Conservation (phyloP, 2,329 filamentous ascomycete species). For the Penicillium decumbens region DNA sequence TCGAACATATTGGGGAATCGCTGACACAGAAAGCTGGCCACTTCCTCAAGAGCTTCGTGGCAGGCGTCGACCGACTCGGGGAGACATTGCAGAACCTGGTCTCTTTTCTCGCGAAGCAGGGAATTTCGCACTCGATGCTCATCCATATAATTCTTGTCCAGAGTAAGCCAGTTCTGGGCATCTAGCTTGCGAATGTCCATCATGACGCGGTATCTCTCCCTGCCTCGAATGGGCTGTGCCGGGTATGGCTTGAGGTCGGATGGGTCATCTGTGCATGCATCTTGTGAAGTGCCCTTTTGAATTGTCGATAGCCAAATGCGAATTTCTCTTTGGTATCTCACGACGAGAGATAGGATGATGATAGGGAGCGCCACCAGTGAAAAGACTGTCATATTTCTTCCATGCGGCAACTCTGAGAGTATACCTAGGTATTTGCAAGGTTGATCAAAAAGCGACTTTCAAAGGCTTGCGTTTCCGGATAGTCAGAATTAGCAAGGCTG, state of each 20-base stretch:
- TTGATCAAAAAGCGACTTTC: too few species aligned
- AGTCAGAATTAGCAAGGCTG: background rate
- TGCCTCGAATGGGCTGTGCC: constrained; percentile 36
- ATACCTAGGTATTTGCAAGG: background rate
- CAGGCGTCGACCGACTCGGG: constrained; percentile 45
- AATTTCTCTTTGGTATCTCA: constrained; percentile 25
- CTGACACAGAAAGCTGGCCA: constrained; percentile 44
- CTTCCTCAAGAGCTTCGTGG: constrained; percentile 46
- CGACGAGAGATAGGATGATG: constrained; percentile 27
- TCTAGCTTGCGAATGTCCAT: constrained; percentile 49
- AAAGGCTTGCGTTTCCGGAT: background rate
- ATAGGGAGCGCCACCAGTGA: constrained; percentile 29
- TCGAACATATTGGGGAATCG: constrained; percentile 45
- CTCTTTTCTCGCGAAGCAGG: constrained; percentile 38
- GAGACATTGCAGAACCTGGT: constrained; percentile 45
- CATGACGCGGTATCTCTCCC: constrained; percentile 41
- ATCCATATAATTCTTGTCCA: constrained; percentile 46
- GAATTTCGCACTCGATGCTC: constrained; percentile 42
- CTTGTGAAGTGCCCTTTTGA: background rate
- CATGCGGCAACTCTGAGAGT: constrained; percentile 11
- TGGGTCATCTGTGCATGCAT: constrained; percentile 10
- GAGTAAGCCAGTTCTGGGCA: constrained; percentile 45
- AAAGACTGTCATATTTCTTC: constrained; percentile 32
- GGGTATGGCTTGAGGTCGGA: constrained; percentile 38
- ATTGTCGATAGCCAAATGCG: constrained; percentile 8